A percentile compares a stretch with the other conserved stretches of the same genome.
phyloP scores from a whole-genome alignment of 2,329 filamentous ascomycete species.

The Stemphylium beticola region DNA sequence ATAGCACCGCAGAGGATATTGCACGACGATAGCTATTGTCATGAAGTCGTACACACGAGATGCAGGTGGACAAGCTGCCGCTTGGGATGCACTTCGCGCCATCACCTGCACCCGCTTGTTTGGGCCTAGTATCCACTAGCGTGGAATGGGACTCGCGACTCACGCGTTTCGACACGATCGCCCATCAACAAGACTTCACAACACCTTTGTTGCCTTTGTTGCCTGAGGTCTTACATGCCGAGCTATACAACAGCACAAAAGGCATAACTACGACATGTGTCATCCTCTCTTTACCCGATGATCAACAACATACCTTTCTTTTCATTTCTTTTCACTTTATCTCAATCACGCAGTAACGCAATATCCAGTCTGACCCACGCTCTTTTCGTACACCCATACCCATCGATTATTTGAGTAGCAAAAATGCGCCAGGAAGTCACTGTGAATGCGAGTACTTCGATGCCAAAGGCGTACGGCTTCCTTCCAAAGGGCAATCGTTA shows the following conservation, averaged over 20 bases:
- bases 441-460: conserved; percentile 24
- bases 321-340: not conserved
- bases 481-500: conserved; percentile 44
- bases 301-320: not conserved
- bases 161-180: not conserved
- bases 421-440: conserved; percentile 27
- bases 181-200: not conserved
- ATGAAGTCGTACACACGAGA: no score
- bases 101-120: not conserved
- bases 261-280: not conserved
- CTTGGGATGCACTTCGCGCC: not conserved
- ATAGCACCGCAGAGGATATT: not conserved
- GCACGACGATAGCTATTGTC: not conserved
- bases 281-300: not conserved
- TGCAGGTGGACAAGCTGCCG: not conserved
- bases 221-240: not conserved
- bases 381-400: not conserved
- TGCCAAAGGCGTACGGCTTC: conserved; percentile 42
- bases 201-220: not conserved
- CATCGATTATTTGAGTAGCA: not conserved
- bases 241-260: not conserved
- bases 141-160: not conserved
- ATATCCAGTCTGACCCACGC: not conserved
- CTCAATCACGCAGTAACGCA: not conserved
- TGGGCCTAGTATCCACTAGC: not conserved